phyloP scores from a whole-genome alignment of 345 rosid genomes.

The Populus davidiana region DNA sequence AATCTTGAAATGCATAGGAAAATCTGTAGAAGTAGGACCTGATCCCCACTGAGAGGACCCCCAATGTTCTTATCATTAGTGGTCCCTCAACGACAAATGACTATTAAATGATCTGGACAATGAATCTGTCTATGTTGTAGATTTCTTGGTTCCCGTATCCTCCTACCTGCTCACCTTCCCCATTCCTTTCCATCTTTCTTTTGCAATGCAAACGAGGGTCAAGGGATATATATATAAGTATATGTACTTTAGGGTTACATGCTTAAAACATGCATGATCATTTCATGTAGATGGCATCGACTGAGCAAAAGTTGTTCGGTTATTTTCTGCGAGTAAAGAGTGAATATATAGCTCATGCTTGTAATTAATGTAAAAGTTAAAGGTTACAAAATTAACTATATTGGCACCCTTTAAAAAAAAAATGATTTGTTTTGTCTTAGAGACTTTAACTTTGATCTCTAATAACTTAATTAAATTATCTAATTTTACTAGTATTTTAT shows the following conservation, averaged over 20 bases:
- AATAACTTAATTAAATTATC: too few species aligned
- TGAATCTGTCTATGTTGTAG: background rate
- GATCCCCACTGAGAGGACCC: slow-evolving; percentile 15
- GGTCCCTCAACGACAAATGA: slow-evolving; percentile 4
- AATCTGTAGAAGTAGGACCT: background rate
- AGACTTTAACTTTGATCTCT: too few species aligned
- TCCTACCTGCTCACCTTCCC: background rate
- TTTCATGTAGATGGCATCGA: background rate
- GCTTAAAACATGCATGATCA: background rate
- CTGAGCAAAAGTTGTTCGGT: background rate
- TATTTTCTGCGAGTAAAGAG: too few species aligned
- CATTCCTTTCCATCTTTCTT: background rate
- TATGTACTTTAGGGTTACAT: background rate
- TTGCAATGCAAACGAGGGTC: background rate
- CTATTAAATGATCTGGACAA: slow-evolving; percentile 5
- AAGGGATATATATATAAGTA: too few species aligned
- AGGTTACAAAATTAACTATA: too few species aligned
- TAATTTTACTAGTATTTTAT: too few species aligned
- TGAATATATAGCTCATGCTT: too few species aligned
- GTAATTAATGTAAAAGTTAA: too few species aligned
- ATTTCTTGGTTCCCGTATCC: background rate
- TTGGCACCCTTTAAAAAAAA: too few species aligned
- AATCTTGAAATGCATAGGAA: background rate
- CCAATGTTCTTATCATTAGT: background rate
- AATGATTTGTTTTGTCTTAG: too few species aligned